Evolutionary conservation across 1,284 basidiomycete species (phyloP).

Genomic region (Naganishia cerealis): DNA sequence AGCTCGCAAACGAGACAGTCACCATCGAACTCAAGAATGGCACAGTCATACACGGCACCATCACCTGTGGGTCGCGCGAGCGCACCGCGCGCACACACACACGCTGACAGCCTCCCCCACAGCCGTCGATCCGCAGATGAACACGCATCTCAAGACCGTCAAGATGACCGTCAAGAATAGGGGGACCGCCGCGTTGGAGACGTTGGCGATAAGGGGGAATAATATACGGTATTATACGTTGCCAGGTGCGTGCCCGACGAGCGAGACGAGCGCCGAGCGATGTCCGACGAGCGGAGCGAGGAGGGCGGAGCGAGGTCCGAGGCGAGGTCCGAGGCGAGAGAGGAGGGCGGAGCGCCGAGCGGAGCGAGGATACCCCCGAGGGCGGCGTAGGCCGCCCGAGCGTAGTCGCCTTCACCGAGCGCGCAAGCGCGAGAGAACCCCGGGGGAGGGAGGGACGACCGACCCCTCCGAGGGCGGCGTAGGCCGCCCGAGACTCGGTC

Average conservation of each 20-base stretch:
- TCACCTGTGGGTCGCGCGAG: conserved; percentile 69
- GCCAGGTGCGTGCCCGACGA: conserved; percentile 56
- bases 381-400: too few species aligned
- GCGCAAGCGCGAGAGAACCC: too few species aligned
- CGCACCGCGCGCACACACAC: too few species aligned
- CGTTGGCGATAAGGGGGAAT: conserved; percentile 86
- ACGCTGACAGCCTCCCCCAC: too few species aligned
- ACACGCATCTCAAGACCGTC: conserved; percentile 93
- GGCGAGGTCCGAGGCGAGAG: not conserved
- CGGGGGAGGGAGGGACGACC: not conserved
- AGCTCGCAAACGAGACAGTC: conserved; percentile 98
- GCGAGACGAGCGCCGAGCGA: not conserved
- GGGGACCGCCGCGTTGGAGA: conserved; percentile 70
- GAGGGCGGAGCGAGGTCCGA: not conserved
- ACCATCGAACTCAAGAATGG: conserved; percentile 98
- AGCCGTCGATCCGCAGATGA: conserved; percentile 97
- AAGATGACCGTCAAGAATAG: conserved; percentile 90
- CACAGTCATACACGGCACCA: conserved; percentile 90
- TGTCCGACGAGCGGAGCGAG: not conserved
- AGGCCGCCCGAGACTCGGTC: too few species aligned
- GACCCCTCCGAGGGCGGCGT: too few species aligned
- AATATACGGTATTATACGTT: conserved; percentile 84
- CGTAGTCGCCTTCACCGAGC: too few species aligned
- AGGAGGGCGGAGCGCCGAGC: not conserved
- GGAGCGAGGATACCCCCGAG: not conserved